Conservation (phyloP, 2,329 filamentous ascomycete species). For the Shiraia sp. region DNA sequence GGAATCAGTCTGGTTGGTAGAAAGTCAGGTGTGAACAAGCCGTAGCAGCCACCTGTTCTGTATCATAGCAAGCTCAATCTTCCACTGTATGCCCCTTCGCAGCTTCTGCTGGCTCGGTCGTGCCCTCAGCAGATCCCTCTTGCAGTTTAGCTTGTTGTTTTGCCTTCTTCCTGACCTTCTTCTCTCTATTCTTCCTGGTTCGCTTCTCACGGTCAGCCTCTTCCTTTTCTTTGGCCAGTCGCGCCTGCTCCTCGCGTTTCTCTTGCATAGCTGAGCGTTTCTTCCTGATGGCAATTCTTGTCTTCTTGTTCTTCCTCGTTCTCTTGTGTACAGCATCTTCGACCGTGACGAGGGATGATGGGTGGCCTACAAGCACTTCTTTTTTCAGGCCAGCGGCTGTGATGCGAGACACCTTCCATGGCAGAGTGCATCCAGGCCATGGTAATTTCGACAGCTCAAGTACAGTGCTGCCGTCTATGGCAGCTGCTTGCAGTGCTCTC, state of each 20-base stretch:
- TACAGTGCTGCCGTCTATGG: constrained; percentile 34
- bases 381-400: constrained; percentile 35
- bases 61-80: neutral
- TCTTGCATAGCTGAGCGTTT: constrained; percentile 31
- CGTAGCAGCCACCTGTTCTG: neutral
- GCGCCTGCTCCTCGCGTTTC: constrained; percentile 29
- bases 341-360: constrained; percentile 20
- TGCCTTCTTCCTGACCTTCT: constrained; percentile 44
- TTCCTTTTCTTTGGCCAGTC: constrained; percentile 35
- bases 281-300: constrained; percentile 38
- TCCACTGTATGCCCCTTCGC: neutral
- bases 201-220: constrained; percentile 42
- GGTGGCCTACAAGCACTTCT: constrained; percentile 35
- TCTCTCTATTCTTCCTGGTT: constrained; percentile 42
- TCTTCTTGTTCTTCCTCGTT: constrained; percentile 41
- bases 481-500: constrained; percentile 26
- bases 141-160: constrained; percentile 39
- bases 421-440: constrained; percentile 41
- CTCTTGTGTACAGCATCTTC: constrained; percentile 30
- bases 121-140: constrained; percentile 6
- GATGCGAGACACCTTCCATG: constrained; percentile 41
- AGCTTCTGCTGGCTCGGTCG: neutral
- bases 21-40: neutral
- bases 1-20: neutral
- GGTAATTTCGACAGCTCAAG: constrained; percentile 31